These are phyloP conservation scores for Gremmenia infestans DNA, from an alignment of 2,329 filamentous ascomycete genomes.

Conservation along the genomic window DNA sequence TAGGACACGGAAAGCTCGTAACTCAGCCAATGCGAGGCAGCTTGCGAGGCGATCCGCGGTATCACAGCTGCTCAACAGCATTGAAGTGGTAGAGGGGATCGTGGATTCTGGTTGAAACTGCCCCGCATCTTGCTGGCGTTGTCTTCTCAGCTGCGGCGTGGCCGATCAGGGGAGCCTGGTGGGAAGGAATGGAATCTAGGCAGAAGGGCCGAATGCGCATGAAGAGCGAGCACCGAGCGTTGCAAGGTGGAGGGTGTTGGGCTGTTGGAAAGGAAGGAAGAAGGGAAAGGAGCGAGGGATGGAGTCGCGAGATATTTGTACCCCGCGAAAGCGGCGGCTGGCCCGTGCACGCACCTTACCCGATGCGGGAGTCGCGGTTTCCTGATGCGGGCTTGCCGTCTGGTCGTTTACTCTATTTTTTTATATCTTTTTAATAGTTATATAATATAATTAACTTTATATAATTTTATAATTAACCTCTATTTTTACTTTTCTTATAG, in stretches of 20 bases:
- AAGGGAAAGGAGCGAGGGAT: constrained; percentile 10
- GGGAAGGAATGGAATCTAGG: constrained; percentile 9
- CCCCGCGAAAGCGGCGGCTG: constrained; percentile 12
- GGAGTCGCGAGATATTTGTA: constrained; percentile 11
- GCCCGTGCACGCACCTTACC: constrained; percentile 15
- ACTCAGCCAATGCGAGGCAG: constrained; percentile 14
- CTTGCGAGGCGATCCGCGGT: constrained; percentile 1
- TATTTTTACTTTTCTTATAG: too few species aligned
- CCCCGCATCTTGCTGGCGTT: constrained; percentile 12
- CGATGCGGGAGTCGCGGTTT: constrained; percentile 11
- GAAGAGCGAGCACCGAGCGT: constrained; percentile 9
- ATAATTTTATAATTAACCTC: too few species aligned
- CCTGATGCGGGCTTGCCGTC: constrained; percentile 11
- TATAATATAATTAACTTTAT: too few species aligned
- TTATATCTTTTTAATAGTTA: too few species aligned
- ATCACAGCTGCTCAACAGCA: constrained; percentile 13
- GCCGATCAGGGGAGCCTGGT: constrained; percentile 13
- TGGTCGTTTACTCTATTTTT: constrained; percentile 9
- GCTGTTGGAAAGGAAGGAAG: constrained; percentile 9
- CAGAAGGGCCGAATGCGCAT: constrained; percentile 19
- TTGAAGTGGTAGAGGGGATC: constrained; percentile 11
- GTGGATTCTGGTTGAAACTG: constrained; percentile 16
- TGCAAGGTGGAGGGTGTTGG: constrained; percentile 1
- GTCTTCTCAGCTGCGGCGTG: constrained; percentile 18
- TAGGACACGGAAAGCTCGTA: constrained; percentile 15